A percentile compares a stretch with the other conserved stretches of the same genome.
phyloP scores from a whole-genome alignment of 2,329 filamentous ascomycete genomes.

The Aspergillus cejpii region DNA sequence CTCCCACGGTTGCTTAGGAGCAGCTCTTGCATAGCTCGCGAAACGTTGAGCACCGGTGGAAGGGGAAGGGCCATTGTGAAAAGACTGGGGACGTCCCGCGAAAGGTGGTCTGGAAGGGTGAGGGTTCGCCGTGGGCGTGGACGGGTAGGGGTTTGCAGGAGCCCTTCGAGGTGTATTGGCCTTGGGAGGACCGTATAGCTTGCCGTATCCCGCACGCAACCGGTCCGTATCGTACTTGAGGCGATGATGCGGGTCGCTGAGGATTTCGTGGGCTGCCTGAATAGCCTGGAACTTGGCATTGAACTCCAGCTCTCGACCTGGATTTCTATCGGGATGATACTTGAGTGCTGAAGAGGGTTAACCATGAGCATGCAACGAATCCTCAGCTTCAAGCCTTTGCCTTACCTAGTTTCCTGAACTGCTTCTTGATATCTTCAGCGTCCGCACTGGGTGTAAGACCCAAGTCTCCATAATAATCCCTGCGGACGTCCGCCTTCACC shows the following conservation, averaged over 20 bases:
- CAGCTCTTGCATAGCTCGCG: conserved; percentile 37
- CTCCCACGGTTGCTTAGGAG: conserved; percentile 34
- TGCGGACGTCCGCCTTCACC: conserved; percentile 61
- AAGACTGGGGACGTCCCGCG: conserved; percentile 14
- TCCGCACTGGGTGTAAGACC: conserved; percentile 63
- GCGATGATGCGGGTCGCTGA: conserved; percentile 54
- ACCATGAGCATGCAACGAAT: background rate
- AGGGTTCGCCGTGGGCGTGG: conserved; percentile 22
- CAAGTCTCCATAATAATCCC: conserved; percentile 81
- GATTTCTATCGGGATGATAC: conserved; percentile 85
- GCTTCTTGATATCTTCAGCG: conserved; percentile 71
- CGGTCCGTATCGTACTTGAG: conserved; percentile 58
- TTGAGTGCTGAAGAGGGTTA: conserved; percentile 56
- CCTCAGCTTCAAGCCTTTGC: background rate
- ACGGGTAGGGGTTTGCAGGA: conserved; percentile 19
- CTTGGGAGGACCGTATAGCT: conserved; percentile 27
- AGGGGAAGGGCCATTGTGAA: conserved; percentile 30
- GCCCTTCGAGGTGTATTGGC: conserved; percentile 26
- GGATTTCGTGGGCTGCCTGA: conserved; percentile 75
- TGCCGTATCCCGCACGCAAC: conserved; percentile 44
- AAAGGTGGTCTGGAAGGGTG: conserved; percentile 20
- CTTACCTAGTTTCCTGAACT: conserved; percentile 75
- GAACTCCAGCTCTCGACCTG: conserved; percentile 70
- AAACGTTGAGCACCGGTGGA: conserved; percentile 38
- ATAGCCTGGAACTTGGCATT: conserved; percentile 80